phyloP scores from a whole-genome alignment of 139 green algal species.

The Trebouxia sp. region DNA sequence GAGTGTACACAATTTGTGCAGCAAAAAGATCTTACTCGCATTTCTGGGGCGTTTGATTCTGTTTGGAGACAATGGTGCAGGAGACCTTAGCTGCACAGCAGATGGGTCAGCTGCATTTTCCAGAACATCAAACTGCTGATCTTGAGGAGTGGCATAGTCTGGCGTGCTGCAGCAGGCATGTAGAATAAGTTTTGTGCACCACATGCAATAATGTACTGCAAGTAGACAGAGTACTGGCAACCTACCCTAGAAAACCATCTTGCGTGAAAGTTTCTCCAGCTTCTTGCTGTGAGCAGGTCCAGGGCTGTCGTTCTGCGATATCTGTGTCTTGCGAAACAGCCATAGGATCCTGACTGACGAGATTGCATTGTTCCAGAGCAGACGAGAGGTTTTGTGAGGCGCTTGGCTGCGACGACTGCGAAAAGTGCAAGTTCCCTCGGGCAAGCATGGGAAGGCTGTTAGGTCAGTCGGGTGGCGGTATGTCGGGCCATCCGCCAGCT shows the following conservation, averaged over 20 bases:
- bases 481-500: no score
- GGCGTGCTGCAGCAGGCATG: constrained; percentile 42
- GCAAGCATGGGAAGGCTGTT: not conserved
- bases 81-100: constrained; percentile 22
- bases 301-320: not conserved
- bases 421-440: constrained; percentile 24
- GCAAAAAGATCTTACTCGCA: constrained; percentile 16
- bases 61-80: constrained; percentile 45
- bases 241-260: not conserved
- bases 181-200: not conserved
- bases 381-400: constrained; percentile 1
- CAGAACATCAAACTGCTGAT: constrained; percentile 45
- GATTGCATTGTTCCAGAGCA: constrained; percentile 15
- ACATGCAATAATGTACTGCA: not conserved
- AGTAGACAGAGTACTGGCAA: not conserved
- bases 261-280: not conserved
- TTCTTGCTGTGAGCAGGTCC: not conserved
- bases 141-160: constrained; percentile 61
- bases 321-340: not conserved
- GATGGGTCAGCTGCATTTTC: not conserved
- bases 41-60: constrained; percentile 49
- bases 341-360: not conserved
- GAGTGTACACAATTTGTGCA: no score
- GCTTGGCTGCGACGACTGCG: constrained; percentile 18
- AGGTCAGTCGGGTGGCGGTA: not conserved